phyloP scores from a whole-genome alignment of 495 filamentous ascomycete genomes.

The Amniculicola lignicola region DNA sequence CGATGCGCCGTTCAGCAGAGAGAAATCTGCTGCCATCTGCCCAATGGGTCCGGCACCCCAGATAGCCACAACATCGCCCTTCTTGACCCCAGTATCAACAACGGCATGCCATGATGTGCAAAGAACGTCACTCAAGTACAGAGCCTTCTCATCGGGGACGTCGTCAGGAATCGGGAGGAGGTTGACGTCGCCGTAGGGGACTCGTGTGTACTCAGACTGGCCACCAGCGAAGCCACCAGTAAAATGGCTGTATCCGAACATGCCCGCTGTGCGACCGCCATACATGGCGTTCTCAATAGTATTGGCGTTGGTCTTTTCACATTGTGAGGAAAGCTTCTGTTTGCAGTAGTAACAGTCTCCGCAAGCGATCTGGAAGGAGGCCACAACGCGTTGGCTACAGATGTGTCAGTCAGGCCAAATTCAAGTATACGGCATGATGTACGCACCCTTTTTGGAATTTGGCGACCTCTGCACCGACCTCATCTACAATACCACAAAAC shows the following conservation, averaged over 20 bases:
- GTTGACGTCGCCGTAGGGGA: conserved; percentile 80
- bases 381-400: conserved; percentile 66
- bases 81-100: conserved; percentile 77
- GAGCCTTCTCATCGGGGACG: conserved; percentile 81
- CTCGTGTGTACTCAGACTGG: conserved; percentile 82
- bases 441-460: conserved; percentile 56
- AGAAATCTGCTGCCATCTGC: conserved; percentile 73
- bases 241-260: conserved; percentile 74
- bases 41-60: conserved; percentile 78
- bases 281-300: conserved; percentile 67
- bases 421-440: neutral
- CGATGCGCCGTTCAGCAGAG: conserved; percentile 65
- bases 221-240: conserved; percentile 87
- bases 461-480: conserved; percentile 59
- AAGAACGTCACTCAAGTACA: conserved; percentile 80
- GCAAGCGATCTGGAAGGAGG: conserved; percentile 82
- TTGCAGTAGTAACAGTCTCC: conserved; percentile 75
- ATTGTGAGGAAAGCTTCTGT: conserved; percentile 70
- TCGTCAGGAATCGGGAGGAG: conserved; percentile 73
- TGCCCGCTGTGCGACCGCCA: conserved; percentile 61
- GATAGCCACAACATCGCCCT: conserved; percentile 76
- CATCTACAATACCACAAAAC: conserved; percentile 78
- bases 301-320: conserved; percentile 74
- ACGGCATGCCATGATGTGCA: conserved; percentile 77
- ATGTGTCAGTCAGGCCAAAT: neutral